These are phyloP conservation scores for Aotearoamyces nothofagi DNA, from an alignment of 2,329 filamentous ascomycete species.

Conservation along the genomic window DNA sequence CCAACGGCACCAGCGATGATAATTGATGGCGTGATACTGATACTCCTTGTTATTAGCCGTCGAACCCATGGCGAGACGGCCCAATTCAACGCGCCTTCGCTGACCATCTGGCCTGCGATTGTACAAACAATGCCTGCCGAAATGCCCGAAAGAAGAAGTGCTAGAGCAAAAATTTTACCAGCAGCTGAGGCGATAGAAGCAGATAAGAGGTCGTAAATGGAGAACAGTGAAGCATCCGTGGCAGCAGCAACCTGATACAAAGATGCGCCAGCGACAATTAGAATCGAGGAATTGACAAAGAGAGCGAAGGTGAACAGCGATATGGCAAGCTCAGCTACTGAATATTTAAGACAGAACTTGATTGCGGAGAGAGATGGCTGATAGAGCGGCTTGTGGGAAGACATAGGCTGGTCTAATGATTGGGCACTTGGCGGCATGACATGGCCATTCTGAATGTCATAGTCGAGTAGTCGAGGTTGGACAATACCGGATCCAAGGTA, in stretches of 20 bases:
- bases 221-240: slow-evolving; percentile 61
- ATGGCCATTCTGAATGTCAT: slow-evolving; percentile 41
- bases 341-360: slow-evolving; percentile 56
- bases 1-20: slow-evolving; percentile 73
- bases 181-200: slow-evolving; percentile 56
- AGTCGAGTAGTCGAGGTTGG: slow-evolving; percentile 49
- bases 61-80: slow-evolving; percentile 62
- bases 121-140: slow-evolving; percentile 81
- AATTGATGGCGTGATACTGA: slow-evolving; percentile 71
- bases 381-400: slow-evolving; percentile 41
- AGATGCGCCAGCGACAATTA: slow-evolving; percentile 68
- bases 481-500: slow-evolving; percentile 57
- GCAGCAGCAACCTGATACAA: slow-evolving; percentile 50
- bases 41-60: slow-evolving; percentile 59
- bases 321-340: slow-evolving; percentile 52
- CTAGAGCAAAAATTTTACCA: slow-evolving; percentile 72
- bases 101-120: slow-evolving; percentile 80
- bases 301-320: slow-evolving; percentile 72
- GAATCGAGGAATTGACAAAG: slow-evolving; percentile 71
- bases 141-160: slow-evolving; percentile 64
- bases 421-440: slow-evolving; percentile 17
- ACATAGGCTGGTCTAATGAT: slow-evolving; percentile 11
- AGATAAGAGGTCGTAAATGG: slow-evolving; percentile 61
- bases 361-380: slow-evolving; percentile 60
- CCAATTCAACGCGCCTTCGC: slow-evolving; percentile 69